Evolutionary conservation across 345 rosid genomes (phyloP).

Genomic region (Sonneratia alba): DNA sequence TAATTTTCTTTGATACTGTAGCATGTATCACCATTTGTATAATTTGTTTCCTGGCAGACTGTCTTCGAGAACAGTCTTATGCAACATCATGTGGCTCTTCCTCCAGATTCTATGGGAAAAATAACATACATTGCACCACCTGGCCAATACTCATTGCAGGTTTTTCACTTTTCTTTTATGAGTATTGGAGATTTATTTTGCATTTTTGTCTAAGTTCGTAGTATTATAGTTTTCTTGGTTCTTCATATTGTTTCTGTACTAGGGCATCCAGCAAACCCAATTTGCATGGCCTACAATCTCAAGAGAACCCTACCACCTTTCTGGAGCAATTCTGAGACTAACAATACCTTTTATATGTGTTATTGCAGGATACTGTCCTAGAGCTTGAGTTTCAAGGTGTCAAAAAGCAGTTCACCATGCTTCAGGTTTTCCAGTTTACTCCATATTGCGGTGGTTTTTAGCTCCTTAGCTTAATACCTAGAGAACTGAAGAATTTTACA

Average conservation of each 20-base stretch:
- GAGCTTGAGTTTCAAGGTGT: slow-evolving; percentile 99
- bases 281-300: not conserved
- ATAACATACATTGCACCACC: slow-evolving; percentile 84
- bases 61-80: slow-evolving; percentile 93
- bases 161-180: slow-evolving; percentile 19
- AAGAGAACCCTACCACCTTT: not conserved
- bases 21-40: not conserved
- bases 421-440: slow-evolving; percentile 55
- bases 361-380: slow-evolving; percentile 71
- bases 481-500: no score
- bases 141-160: slow-evolving; percentile 98
- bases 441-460: not conserved
- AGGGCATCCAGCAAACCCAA: not conserved
- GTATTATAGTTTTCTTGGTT: not conserved
- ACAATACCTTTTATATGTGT: not conserved
- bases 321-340: not conserved
- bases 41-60: slow-evolving; percentile 35
- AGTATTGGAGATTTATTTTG: not conserved
- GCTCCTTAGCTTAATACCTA: not conserved
- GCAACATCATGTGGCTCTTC: slow-evolving; percentile 83
- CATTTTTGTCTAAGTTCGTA: not conserved
- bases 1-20: not conserved
- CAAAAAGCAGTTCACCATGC: slow-evolving; percentile 89
- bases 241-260: not conserved
- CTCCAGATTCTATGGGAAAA: slow-evolving; percentile 98